Evolutionary conservation across 2,329 filamentous ascomycete species (phyloP).

Genomic region (Coleophoma crateriformis): DNA sequence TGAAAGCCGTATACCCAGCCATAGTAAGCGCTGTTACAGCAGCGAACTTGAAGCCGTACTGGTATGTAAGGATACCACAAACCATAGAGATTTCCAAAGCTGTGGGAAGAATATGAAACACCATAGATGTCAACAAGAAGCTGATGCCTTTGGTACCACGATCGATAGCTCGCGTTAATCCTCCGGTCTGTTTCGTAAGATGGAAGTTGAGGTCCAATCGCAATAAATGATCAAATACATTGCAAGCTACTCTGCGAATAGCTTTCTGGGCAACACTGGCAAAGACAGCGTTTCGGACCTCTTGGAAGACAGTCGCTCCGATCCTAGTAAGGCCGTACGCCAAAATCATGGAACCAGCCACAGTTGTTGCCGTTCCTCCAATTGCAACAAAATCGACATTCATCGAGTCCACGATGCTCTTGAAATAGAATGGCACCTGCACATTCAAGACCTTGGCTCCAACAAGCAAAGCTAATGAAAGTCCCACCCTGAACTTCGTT

Average conservation of each 20-base stretch:
- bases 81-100: conserved; percentile 92
- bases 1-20: conserved; percentile 93
- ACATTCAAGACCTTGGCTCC: conserved; percentile 95
- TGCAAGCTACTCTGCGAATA: conserved; percentile 82
- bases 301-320: conserved; percentile 84
- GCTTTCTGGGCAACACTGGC: conserved; percentile 96
- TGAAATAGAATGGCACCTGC: conserved; percentile 98
- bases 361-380: conserved; percentile 83
- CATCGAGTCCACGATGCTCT: conserved; percentile 95
- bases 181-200: conserved; percentile 88
- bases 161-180: conserved; percentile 89
- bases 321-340: conserved; percentile 88
- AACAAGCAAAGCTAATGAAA: conserved; percentile 78
- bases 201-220: conserved; percentile 91
- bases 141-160: conserved; percentile 97
- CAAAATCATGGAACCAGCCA: conserved; percentile 88
- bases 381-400: conserved; percentile 85
- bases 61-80: conserved; percentile 92
- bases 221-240: conserved; percentile 88
- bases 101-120: conserved; percentile 93
- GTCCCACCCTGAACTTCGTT: conserved; percentile 77
- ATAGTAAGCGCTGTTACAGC: conserved; percentile 87
- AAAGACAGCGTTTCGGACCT: conserved; percentile 92
- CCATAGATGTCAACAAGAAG: conserved; percentile 95
- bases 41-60: conserved; percentile 89